A percentile compares a stretch with the other conserved stretches of the same genome.
These are phyloP conservation scores for Sporothrix sp. DNA, from an alignment of 2,329 filamentous ascomycete species.

Conservation along the genomic window DNA sequence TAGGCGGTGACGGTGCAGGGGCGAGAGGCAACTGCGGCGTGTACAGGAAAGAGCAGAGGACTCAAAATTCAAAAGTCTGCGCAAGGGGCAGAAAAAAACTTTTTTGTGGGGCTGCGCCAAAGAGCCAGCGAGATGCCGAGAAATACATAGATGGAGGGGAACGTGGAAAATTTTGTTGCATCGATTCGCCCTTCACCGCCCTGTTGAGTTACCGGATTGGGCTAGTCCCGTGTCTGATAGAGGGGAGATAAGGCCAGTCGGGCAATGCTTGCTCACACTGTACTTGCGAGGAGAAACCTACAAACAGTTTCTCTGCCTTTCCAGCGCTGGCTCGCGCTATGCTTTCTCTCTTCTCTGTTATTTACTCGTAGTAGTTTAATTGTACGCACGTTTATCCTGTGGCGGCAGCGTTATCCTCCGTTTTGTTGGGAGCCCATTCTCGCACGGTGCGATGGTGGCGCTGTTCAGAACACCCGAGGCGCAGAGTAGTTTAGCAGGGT, in stretches of 20 bases:
- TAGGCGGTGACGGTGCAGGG: neutral
- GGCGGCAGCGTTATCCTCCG: too few relatives aligned
- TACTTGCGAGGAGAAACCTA: too few relatives aligned
- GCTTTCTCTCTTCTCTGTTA: too few relatives aligned
- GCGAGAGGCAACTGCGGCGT: neutral
- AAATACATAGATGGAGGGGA: constrained; percentile 6
- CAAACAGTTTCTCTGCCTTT: too few relatives aligned
- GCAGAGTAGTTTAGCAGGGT: too few relatives aligned
- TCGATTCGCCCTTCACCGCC: constrained; percentile 16
- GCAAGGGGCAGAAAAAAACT: constrained; percentile 18
- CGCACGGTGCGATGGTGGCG: too few relatives aligned
- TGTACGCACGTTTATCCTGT: too few relatives aligned
- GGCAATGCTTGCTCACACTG: too few relatives aligned
- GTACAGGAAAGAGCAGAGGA: neutral
- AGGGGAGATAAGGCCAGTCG: neutral
- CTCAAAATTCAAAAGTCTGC: constrained; percentile 9
- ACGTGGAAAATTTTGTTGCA: constrained; percentile 14
- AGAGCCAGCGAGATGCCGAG: constrained; percentile 5
- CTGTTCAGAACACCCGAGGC: too few relatives aligned
- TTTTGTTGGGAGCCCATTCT: too few relatives aligned
- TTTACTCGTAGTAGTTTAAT: too few relatives aligned
- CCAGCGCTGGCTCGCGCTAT: too few relatives aligned
- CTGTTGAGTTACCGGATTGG: constrained; percentile 13
- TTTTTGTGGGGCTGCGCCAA: constrained; percentile 15
- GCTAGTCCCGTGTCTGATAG: constrained; percentile 10